Percentiles rank a stretch among this genome's conserved stretches.
Conservation (phyloP, 768 basidiomycete species). For the Pleurotus tuber-regium region DNA sequence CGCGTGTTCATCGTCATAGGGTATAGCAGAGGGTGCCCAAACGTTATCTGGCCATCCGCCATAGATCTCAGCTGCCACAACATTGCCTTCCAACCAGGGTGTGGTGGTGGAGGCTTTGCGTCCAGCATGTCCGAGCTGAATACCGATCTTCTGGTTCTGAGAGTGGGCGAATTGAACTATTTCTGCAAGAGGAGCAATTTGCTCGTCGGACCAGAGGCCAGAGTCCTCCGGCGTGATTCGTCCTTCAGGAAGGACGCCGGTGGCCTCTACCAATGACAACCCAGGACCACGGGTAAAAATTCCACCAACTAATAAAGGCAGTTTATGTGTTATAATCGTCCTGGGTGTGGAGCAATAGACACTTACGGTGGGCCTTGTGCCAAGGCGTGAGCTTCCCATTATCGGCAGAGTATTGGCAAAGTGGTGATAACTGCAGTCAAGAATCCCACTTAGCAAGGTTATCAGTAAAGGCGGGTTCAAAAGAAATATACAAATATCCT, state of each 20-base stretch:
- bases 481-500: conserved; percentile 35
- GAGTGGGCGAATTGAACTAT: conserved; percentile 55
- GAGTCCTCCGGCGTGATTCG: conserved; percentile 61
- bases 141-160: conserved; percentile 51
- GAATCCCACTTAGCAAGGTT: background rate
- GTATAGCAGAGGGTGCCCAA: conserved; percentile 41
- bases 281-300: conserved; percentile 52
- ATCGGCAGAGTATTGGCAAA: conserved; percentile 44
- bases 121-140: conserved; percentile 63
- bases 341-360: no score
- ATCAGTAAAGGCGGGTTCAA: background rate
- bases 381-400: conserved; percentile 39
- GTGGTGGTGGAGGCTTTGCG: conserved; percentile 51
- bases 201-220: conserved; percentile 60
- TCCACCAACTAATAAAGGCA: conserved; percentile 51
- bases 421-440: conserved; percentile 34
- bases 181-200: conserved; percentile 36
- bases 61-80: conserved; percentile 3
- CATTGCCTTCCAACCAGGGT: conserved; percentile 42
- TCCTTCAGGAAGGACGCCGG: conserved; percentile 51
- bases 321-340: no score
- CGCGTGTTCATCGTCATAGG: conserved; percentile 32
- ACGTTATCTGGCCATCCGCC: conserved; percentile 28
- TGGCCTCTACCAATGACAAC: conserved; percentile 60
- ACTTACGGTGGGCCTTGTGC: conserved; percentile 39